These are phyloP conservation scores for Suhomyces tanzawaensis DNA, from an alignment of 805 yeast species.

Conservation along the genomic window DNA sequence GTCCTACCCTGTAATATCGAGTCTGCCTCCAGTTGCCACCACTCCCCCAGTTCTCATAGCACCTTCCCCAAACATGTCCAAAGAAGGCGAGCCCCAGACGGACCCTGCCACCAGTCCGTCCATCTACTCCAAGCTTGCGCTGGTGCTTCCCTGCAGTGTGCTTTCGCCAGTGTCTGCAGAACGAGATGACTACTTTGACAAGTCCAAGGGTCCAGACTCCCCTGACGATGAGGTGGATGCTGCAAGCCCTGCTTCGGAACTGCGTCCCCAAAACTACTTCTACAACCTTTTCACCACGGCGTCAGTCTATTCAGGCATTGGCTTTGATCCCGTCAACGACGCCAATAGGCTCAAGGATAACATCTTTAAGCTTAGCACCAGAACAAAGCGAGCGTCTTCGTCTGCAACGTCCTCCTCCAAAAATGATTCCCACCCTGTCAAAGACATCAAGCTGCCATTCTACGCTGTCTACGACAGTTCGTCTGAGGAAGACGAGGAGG, in stretches of 20 bases:
- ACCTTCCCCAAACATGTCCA: neutral
- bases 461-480: conserved; percentile 1
- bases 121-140: conserved; percentile 5
- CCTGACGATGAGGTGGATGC: conserved; percentile 28
- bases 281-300: conserved; percentile 30
- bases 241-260: conserved; percentile 24
- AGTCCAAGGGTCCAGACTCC: neutral
- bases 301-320: conserved; percentile 26
- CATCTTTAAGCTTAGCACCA: neutral
- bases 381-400: neutral
- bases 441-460: conserved; percentile 1
- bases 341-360: conserved; percentile 2
- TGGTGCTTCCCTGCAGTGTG: conserved; percentile 1
- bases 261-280: conserved; percentile 24
- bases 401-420: neutral
- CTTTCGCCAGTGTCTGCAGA: neutral
- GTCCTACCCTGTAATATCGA: no score
- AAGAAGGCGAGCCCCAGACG: neutral
- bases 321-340: neutral
- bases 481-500: neutral
- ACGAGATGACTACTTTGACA: neutral
- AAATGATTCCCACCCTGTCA: no score
- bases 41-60: no score
- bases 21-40: no score
- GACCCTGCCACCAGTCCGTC: conserved; percentile 2